phyloP scores from a whole-genome alignment of 2,329 filamentous ascomycete genomes.

The Verticillium longisporum region DNA sequence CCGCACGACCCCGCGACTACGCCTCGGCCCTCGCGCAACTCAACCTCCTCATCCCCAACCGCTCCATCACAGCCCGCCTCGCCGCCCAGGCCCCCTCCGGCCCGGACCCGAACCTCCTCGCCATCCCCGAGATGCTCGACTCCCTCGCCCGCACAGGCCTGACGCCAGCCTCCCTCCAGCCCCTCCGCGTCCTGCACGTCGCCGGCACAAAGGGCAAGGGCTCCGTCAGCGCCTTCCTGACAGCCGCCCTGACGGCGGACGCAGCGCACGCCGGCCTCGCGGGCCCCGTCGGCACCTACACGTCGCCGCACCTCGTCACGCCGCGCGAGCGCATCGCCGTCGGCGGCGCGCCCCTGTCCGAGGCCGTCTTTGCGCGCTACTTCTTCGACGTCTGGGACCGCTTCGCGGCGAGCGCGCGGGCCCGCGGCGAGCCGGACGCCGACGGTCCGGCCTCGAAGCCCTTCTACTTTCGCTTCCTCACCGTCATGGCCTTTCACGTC shows the following conservation, averaged over 20 bases:
- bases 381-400: constrained; percentile 82
- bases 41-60: constrained; percentile 12
- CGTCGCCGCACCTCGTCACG: constrained; percentile 77
- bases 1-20: constrained; percentile 5
- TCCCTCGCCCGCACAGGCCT: constrained; percentile 75
- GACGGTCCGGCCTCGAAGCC: constrained; percentile 63
- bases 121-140: constrained; percentile 74
- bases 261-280: constrained; percentile 12
- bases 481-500: constrained; percentile 77
- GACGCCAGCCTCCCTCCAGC: constrained; percentile 37
- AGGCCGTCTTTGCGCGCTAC: constrained; percentile 63
- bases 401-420: constrained; percentile 31
- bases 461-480: constrained; percentile 88
- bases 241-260: constrained; percentile 55
- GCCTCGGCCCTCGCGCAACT: constrained; percentile 7
- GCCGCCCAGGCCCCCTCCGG: constrained; percentile 42
- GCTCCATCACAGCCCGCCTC: constrained; percentile 6
- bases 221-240: constrained; percentile 77
- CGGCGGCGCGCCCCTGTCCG: constrained; percentile 62
- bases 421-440: constrained; percentile 22
- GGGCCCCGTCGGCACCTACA: constrained; percentile 65
- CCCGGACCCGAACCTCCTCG: constrained; percentile 58
- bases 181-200: constrained; percentile 63
- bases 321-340: constrained; percentile 82
- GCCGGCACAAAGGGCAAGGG: constrained; percentile 95